Percentiles rank a stretch among this genome's conserved stretches.
phyloP scores from a whole-genome alignment of 1,284 basidiomycete species.

The Trametes sp. region DNA sequence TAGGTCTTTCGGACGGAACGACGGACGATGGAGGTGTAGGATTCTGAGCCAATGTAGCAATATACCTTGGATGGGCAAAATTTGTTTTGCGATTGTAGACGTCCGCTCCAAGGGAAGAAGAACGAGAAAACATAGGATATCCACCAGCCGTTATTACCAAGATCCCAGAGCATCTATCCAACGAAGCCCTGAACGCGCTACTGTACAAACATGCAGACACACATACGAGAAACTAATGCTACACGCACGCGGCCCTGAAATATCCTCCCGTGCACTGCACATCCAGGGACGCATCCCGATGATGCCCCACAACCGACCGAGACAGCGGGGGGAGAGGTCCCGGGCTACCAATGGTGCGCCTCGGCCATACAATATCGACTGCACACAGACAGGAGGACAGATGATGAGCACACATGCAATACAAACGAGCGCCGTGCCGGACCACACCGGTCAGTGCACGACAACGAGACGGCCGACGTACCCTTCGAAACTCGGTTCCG shows the following conservation, averaged over 20 bases:
- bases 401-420: neutral
- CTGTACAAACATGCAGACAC: neutral
- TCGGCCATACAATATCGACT: conserved; percentile 19
- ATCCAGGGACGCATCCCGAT: neutral
- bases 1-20: neutral
- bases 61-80: conserved; percentile 2
- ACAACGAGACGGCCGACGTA: conserved; percentile 35
- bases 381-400: neutral
- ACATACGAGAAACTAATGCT: conserved; percentile 7
- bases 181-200: neutral
- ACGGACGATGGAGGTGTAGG: conserved; percentile 4
- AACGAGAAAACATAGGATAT: too few species aligned
- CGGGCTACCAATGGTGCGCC: conserved; percentile 10
- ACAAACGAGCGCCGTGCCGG: neutral
- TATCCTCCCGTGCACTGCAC: neutral
- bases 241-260: neutral
- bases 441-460: conserved; percentile 21
- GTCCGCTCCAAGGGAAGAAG: neutral
- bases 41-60: neutral
- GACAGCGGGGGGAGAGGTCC: too few species aligned
- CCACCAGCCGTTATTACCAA: neutral
- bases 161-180: neutral
- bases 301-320: too few species aligned
- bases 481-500: conserved; percentile 55
- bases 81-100: neutral